Conservation (phyloP, 371 early-diverging fungal species). For the Nematocida ausubeli region DNA sequence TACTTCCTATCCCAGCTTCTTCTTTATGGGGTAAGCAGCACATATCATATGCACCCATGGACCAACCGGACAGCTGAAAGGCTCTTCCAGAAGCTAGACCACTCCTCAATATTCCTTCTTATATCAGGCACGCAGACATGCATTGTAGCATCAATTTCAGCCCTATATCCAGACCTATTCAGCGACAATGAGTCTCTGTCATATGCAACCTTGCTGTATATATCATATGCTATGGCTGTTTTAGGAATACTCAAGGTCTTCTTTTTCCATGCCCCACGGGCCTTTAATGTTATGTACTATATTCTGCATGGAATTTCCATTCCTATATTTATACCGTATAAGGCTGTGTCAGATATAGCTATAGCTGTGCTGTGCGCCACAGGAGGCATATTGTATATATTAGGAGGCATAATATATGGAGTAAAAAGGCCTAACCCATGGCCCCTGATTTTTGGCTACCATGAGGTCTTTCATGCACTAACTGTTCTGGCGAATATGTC, state of each 20-base stretch:
- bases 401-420: conserved; percentile 67
- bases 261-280: conserved; percentile 48
- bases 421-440: conserved; percentile 64
- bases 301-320: conserved; percentile 66
- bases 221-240: conserved; percentile 64
- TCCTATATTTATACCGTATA: conserved; percentile 58
- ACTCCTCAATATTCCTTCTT: conserved; percentile 67
- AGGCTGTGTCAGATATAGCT: conserved; percentile 5
- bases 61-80: conserved; percentile 52
- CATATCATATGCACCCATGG: conserved; percentile 64
- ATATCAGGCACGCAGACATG: conserved; percentile 68
- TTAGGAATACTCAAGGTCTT: conserved; percentile 64
- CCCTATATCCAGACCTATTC: neutral
- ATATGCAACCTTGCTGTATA: conserved; percentile 3
- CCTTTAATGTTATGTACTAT: conserved; percentile 65
- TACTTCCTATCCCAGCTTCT: conserved; percentile 64
- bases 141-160: conserved; percentile 48
- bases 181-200: neutral
- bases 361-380: conserved; percentile 55
- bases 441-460: conserved; percentile 68
- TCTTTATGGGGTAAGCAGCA: conserved; percentile 66
- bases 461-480: conserved; percentile 68
- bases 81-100: conserved; percentile 63
- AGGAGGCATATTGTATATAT: conserved; percentile 66
- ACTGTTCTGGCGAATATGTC: conserved; percentile 67